Base-by-base conservation (phyloP, 2,329 filamentous ascomycete genomes). In the Curvularia spicifera region DNA sequence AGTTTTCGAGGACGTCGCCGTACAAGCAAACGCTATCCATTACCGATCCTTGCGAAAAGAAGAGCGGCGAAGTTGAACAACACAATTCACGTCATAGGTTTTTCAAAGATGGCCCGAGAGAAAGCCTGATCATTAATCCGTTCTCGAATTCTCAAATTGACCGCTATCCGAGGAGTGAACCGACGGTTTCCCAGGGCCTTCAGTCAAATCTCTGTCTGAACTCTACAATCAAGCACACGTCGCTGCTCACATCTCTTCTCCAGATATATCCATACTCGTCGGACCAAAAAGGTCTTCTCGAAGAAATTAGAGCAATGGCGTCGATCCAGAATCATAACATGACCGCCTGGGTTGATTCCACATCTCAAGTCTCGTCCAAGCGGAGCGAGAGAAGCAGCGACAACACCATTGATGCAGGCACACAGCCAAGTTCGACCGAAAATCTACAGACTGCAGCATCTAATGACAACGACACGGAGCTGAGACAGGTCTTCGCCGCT, bases 251-350 rank as follows among this genome's bases (percentile, higher is more conserved):
- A 4, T 58, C 60, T 0, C 56, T 71, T 4, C 45, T 72, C n/a
- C 57, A 61, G 9, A 42, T 46, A 1, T 71, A 71, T 35, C 61
- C 62, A 0, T 26, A 52, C 6, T 68, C 67, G 0, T 20, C 13
- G 0, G 58, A 71, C 13, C 56, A 59, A 3, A 53, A 45, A 5
- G 57, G 61, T 1, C 12, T 72, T 15, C 48, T 63, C 2, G 56
- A 68, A 13, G 68, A 71, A 12, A 66, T 72, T n/a, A 50, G 54
- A 1, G 61, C 63, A 58, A 56, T 73, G 22, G 55, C 52, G 0
- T 51, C 65, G 0, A 28, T 64, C 2, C 60, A 65, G 18, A 67
- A 63, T 15, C 60, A 66, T 45, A 43, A 51, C 3, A 12, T 72
- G 5, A 33, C 51, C 4, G 44, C 48, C 10, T 73, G 69, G 71